Conservation (phyloP, 1,284 basidiomycete genomes). For the Lignosus rhinocerotis region DNA sequence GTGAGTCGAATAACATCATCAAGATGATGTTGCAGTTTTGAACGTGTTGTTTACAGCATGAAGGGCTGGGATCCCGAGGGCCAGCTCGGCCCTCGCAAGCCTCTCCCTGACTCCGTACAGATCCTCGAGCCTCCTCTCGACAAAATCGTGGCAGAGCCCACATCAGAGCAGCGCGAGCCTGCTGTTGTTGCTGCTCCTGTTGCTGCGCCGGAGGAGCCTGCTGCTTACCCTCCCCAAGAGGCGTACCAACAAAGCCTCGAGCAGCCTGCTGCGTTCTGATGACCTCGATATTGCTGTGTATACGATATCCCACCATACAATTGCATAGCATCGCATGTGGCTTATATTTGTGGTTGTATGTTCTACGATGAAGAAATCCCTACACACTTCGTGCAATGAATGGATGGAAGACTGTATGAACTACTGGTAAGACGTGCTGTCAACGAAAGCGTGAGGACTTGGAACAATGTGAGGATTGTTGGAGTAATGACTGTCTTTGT, state of each 20-base stretch:
- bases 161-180: constrained; percentile 78
- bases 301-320: constrained; percentile 12
- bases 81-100: constrained; percentile 85
- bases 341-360: background rate
- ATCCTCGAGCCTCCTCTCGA: constrained; percentile 85
- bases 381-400: background rate
- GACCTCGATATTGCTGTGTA: background rate
- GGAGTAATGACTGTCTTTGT: background rate
- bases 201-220: constrained; percentile 54
- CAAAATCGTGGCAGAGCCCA: constrained; percentile 78
- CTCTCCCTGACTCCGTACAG: constrained; percentile 94
- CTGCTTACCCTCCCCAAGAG: constrained; percentile 39
- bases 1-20: constrained; percentile 46
- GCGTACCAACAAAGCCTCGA: constrained; percentile 37
- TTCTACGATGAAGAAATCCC: background rate
- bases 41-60: constrained; percentile 64
- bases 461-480: background rate
- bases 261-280: constrained; percentile 36
- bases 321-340: constrained; percentile 14
- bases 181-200: constrained; percentile 49
- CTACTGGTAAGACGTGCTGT: background rate
- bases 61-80: constrained; percentile 95
- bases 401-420: background rate
- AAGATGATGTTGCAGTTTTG: background rate
- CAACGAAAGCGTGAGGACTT: background rate